A percentile compares a stretch with the other conserved stretches of the same genome.
Conservation (phyloP, 441 rosid species). For the Gossypium davidsonii region DNA sequence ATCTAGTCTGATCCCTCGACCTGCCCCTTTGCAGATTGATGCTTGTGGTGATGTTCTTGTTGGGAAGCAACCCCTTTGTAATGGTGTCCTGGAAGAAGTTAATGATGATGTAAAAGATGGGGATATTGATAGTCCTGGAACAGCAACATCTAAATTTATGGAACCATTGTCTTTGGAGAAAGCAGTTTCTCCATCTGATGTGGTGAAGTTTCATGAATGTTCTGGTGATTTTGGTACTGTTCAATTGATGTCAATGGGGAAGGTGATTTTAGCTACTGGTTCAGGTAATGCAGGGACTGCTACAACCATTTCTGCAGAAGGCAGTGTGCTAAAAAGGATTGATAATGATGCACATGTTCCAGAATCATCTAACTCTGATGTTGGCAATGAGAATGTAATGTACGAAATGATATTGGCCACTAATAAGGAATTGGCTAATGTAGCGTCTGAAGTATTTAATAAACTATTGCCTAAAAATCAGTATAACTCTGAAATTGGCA, state of each 20-base stretch:
- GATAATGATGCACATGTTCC: slow-evolving; percentile 18
- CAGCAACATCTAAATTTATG: slow-evolving; percentile 56
- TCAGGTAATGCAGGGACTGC: slow-evolving; percentile 20
- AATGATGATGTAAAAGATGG: slow-evolving; percentile 37
- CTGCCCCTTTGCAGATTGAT: slow-evolving; percentile 44
- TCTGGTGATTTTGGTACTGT: slow-evolving; percentile 25
- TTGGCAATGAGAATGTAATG: slow-evolving; percentile 30
- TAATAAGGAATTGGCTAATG: slow-evolving; percentile 62
- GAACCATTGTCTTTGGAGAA: slow-evolving; percentile 31
- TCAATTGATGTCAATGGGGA: slow-evolving; percentile 18
- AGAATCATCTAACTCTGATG: slow-evolving; percentile 9
- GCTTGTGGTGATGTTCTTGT: slow-evolving; percentile 33
- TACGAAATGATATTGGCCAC: slow-evolving; percentile 42
- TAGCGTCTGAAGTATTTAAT: slow-evolving; percentile 51
- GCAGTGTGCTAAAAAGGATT: slow-evolving; percentile 9
- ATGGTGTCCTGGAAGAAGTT: slow-evolving; percentile 35
- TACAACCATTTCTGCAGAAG: slow-evolving; percentile 27
- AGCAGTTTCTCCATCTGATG: slow-evolving; percentile 25
- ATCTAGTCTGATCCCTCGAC: slow-evolving; percentile 24
- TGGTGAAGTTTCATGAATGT: slow-evolving; percentile 23
- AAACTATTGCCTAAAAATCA: slow-evolving; percentile 48
- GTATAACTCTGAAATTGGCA: slow-evolving; percentile 25
- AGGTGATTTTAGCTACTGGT: slow-evolving; percentile 17
- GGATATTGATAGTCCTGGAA: slow-evolving; percentile 65
- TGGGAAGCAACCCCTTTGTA: slow-evolving; percentile 30